Evolutionary conservation across 192 early-diverging fungal genomes (phyloP).

Genomic region (Backusella tarrabulga): DNA sequence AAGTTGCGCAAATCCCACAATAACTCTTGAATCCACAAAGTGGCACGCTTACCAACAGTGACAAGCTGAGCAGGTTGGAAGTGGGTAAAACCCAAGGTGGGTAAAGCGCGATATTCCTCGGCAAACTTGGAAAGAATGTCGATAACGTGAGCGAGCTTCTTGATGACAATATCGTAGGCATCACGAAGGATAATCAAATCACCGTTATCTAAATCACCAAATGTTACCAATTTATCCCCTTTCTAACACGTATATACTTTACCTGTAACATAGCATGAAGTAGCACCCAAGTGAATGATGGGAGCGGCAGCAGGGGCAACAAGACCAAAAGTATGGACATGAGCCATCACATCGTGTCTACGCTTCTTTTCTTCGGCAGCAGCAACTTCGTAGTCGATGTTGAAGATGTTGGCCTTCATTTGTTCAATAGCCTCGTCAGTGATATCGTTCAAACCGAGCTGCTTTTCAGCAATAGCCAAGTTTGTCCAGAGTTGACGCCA

Average conservation of each 20-base stretch:
- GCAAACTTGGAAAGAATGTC: slow-evolving; percentile 81
- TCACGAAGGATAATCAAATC: slow-evolving; percentile 97
- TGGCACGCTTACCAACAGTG: slow-evolving; percentile 96
- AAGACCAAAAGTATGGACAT: slow-evolving; percentile 94
- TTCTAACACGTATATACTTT: slow-evolving; percentile 11
- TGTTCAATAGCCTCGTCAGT: slow-evolving; percentile 82
- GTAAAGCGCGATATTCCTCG: slow-evolving; percentile 73
- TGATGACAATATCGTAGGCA: slow-evolving; percentile 87
- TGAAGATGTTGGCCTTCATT: slow-evolving; percentile 84
- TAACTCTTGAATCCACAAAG: slow-evolving; percentile 96
- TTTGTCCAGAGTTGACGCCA: slow-evolving; percentile 96
- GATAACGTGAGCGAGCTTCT: slow-evolving; percentile 85
- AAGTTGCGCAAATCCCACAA: slow-evolving; percentile 96
- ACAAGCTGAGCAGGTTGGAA: slow-evolving; percentile 99
- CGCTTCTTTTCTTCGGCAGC: slow-evolving; percentile 89
- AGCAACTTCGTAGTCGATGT: slow-evolving; percentile 91
- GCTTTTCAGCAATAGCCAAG: slow-evolving; percentile 89
- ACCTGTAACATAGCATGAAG: slow-evolving; percentile 96
- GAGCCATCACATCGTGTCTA: slow-evolving; percentile 99
- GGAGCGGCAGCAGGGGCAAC: slow-evolving; percentile 83
- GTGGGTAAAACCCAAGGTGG: slow-evolving; percentile 98
- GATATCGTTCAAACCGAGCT: slow-evolving; percentile 88
- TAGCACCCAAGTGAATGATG: slow-evolving; percentile 98
- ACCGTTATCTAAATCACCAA: slow-evolving; percentile 72
- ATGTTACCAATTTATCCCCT: not conserved